phyloP scores from a whole-genome alignment of 805 yeast genomes.

The Spathaspora boniae region DNA sequence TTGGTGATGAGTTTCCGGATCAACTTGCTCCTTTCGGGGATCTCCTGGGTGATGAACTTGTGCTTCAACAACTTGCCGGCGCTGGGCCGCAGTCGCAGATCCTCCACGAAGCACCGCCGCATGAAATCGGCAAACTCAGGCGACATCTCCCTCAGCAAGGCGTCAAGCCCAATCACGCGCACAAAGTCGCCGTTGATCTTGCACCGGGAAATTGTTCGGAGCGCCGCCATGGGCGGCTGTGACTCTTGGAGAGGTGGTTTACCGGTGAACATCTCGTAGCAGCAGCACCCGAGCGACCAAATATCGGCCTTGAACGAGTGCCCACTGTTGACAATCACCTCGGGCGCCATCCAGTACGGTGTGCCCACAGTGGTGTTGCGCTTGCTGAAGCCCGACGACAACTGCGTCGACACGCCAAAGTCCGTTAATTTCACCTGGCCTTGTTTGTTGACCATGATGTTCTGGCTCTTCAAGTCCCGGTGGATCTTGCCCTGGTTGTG shows the following conservation, averaged over 20 bases:
- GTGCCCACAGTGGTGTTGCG: conserved; percentile 51
- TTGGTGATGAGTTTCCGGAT: conserved; percentile 31
- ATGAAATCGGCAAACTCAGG: conserved; percentile 28
- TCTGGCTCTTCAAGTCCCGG: conserved; percentile 42
- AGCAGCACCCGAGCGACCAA: conserved; percentile 79
- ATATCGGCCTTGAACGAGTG: conserved; percentile 60
- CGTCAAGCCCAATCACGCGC: conserved; percentile 22
- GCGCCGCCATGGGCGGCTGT: conserved; percentile 42
- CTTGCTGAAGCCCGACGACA: conserved; percentile 39
- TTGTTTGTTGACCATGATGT: conserved; percentile 31
- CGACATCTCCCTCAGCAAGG: conserved; percentile 19
- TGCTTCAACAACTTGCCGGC: conserved; percentile 33
- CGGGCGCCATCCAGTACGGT: conserved; percentile 67
- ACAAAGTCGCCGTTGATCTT: conserved; percentile 27
- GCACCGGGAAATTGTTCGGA: conserved; percentile 35
- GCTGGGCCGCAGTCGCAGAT: conserved; percentile 27
- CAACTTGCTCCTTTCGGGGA: conserved; percentile 12
- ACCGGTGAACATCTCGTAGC: conserved; percentile 67
- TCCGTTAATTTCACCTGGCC: conserved; percentile 44
- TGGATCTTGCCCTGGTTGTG: conserved; percentile 79
- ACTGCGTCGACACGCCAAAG: conserved; percentile 44
- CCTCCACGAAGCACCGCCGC: conserved; percentile 30
- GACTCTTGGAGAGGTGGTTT: conserved; percentile 60
- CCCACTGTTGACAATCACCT: conserved; percentile 53
- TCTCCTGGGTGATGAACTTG: conserved; percentile 22